These are phyloP conservation scores for Adansonia grandidieri DNA, from an alignment of 441 rosid species.

Conservation along the genomic window DNA sequence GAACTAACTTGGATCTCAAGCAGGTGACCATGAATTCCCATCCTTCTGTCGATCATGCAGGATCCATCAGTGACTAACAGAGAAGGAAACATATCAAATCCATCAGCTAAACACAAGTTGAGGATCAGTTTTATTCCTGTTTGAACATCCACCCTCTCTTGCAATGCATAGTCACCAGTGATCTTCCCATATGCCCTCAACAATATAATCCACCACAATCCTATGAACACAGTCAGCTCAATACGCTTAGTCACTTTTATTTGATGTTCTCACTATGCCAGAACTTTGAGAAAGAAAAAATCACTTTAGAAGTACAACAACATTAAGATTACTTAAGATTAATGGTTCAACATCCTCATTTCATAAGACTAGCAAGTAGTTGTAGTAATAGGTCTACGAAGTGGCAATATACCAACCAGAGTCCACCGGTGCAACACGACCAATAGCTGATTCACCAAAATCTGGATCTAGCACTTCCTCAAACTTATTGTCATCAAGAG, in stretches of 20 bases:
- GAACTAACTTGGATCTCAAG: constrained; percentile 93
- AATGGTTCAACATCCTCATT: constrained; percentile 29
- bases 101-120: too few species aligned
- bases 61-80: constrained; percentile 87
- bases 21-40: constrained; percentile 97
- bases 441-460: constrained; percentile 96
- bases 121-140: too few species aligned
- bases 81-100: too few species aligned
- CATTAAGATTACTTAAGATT: not conserved
- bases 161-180: constrained; percentile 83
- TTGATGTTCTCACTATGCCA: constrained; percentile 20
- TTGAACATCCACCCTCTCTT: constrained; percentile 82
- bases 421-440: constrained; percentile 98
- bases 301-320: constrained; percentile 31
- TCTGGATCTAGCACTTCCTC: constrained; percentile 96
- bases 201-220: constrained; percentile 76
- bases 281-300: constrained; percentile 18
- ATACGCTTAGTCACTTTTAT: constrained; percentile 31
- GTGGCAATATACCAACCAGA: constrained; percentile 62
- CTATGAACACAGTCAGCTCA: constrained; percentile 44
- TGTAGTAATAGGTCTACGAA: not conserved
- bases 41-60: constrained; percentile 92
- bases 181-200: constrained; percentile 62
- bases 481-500: constrained; percentile 60
- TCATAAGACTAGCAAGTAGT: not conserved